Evolutionary conservation across 1,284 basidiomycete species (phyloP).

Genomic region (Sphagnurus paluster): DNA sequence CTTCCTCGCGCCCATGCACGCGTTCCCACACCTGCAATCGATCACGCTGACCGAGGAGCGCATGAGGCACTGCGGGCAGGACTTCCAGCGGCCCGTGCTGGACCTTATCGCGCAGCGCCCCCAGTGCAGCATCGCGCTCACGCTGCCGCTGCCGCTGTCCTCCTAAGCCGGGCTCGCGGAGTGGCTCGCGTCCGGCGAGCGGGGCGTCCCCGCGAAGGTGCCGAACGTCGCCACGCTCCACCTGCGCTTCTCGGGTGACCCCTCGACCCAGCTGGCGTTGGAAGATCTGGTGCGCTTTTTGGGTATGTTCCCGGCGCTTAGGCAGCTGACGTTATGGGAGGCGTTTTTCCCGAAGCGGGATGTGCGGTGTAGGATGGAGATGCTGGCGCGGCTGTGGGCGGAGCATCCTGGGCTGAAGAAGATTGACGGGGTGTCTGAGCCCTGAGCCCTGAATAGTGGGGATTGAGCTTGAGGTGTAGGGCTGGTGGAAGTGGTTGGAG

Average conservation of each 20-base stretch:
- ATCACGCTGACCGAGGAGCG: slow-evolving; percentile 5
- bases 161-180: slow-evolving; percentile 5
- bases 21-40: slow-evolving; percentile 7
- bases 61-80: neutral
- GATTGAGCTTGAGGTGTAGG: neutral
- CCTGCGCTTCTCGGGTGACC: neutral
- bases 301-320: slow-evolving; percentile 8
- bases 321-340: no score
- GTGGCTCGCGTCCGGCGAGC: slow-evolving; percentile 1
- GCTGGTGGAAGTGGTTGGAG: no score
- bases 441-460: neutral
- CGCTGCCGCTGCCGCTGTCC: slow-evolving; percentile 8
- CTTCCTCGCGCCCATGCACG: slow-evolving; percentile 11
- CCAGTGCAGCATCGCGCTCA: slow-evolving; percentile 4
- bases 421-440: neutral
- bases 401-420: neutral
- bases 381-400: neutral
- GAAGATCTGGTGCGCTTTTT: slow-evolving; percentile 2
- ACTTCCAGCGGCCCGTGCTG: slow-evolving; percentile 5
- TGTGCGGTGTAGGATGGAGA: no score
- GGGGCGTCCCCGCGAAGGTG: neutral
- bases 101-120: slow-evolving; percentile 7
- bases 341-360: no score
- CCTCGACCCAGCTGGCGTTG: neutral
- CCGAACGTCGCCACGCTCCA: slow-evolving; percentile 3